These are phyloP conservation scores for Phytophthora tubulina DNA, from an alignment of 352 stramenopile genomes.

Conservation along the genomic window DNA sequence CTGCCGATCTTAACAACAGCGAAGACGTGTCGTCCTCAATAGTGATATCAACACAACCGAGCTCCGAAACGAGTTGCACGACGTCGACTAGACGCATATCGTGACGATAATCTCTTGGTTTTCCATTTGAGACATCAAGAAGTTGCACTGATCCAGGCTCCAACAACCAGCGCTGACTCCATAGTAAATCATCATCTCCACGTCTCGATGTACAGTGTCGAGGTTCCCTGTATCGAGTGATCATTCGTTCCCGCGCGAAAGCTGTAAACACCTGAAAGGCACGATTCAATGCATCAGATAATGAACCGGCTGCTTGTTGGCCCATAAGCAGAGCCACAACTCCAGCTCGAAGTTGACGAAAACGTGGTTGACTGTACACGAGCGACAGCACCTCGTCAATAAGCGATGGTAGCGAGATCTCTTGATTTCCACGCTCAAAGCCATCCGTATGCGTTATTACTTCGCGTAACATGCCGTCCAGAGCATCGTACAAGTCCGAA, in stretches of 20 bases:
- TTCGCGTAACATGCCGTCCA: constrained; percentile 13
- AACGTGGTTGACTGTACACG: constrained; percentile 25
- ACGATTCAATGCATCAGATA: constrained; percentile 16
- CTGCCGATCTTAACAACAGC: constrained; percentile 16
- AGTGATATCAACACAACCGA: constrained; percentile 27
- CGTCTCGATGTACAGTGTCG: neutral
- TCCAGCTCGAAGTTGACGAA: constrained; percentile 13
- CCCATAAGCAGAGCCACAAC: constrained; percentile 18
- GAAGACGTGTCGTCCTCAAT: constrained; percentile 10
- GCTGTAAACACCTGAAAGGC: constrained; percentile 18
- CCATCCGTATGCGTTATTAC: neutral
- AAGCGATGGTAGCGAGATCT: constrained; percentile 13
- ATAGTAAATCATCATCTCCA: constrained; percentile 16
- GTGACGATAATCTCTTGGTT: neutral
- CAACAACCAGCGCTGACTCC: constrained; percentile 40
- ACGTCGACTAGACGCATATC: constrained; percentile 14
- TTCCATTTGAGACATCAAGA: neutral
- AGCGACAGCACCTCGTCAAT: constrained; percentile 47
- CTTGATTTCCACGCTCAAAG: neutral
- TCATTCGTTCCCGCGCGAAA: constrained; percentile 9
- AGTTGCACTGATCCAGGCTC: constrained; percentile 25
- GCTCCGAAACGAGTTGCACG: constrained; percentile 17
- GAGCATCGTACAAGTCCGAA: constrained; percentile 29
- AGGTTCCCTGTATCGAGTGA: neutral
- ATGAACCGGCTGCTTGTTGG: neutral